Evolutionary conservation across 2,329 filamentous ascomycete genomes (phyloP), one percentile per base, ranked within the genome.

Genomic region (Fusarium nygamai): DNA sequence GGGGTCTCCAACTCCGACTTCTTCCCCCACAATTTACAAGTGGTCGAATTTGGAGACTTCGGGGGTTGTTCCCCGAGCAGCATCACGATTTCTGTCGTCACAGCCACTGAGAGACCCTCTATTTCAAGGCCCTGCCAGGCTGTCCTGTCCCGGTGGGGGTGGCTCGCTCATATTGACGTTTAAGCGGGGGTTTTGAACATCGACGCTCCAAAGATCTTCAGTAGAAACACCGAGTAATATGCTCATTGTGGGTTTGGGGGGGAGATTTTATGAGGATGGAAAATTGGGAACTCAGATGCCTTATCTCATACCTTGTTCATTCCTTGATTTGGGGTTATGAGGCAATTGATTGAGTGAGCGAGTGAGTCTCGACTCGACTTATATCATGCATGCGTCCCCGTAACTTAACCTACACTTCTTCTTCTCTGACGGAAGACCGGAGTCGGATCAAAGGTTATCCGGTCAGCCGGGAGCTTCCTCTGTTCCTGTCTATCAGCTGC

Each of bases 1-100:
- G 80, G 80, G 76, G 67, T 65, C 64, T 66, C 65, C 67, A 68
- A 71, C 68, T 61, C 76, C 76, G 76, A 73, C 78, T 75, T 78
- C 74, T 78, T 70, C 66, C 76, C 76, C 76, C 76, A 78, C 76
- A 76, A 43, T 70, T 68, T 64, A 36, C 50, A 36, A 33, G 50
- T 14, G 31, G 50, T 51, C 12, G 48, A 24, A 24, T 34, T 51
- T 34, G 48, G 48, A 51, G 61, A 66, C 36, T 50, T 67, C 71
- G 71, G 72, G 54, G 63, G 22, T 64, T 46, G 29, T 58, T 69
- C 43, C 34, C 60, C 71, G 71, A 69, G 72, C 36, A 67, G 68
- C 64, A 62, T 74, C 71, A 39, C 34, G 61, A 58, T 66, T 34
- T 39, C 51, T 65, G 67, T 66, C 60, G 58, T 59, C 59, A 72